Evolutionary conservation across 2,329 filamentous ascomycete genomes (phyloP).

Genomic region (Colletotrichum graminicola): DNA sequence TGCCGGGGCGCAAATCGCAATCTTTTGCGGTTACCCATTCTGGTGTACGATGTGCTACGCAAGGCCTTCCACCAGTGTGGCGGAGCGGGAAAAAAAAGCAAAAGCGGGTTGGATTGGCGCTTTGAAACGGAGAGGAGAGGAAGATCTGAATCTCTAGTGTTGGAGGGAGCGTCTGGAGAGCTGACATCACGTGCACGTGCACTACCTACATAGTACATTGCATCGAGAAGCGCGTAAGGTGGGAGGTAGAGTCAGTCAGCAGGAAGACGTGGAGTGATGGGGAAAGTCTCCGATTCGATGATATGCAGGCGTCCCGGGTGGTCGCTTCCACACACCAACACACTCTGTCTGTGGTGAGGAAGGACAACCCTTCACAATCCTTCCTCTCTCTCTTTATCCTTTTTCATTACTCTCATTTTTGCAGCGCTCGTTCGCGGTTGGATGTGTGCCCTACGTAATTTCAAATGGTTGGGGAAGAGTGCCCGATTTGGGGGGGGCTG

Average conservation of each 20-base stretch:
- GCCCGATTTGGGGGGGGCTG: background rate
- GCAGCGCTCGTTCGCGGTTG: background rate
- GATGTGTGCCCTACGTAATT: background rate
- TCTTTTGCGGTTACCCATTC: background rate
- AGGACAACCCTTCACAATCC: background rate
- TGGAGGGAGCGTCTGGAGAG: background rate
- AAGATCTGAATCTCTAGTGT: background rate
- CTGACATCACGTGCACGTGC: background rate
- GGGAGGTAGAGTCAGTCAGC: background rate
- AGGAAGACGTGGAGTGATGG: background rate
- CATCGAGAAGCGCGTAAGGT: no score
- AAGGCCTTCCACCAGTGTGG: background rate
- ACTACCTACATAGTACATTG: no score
- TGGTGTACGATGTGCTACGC: no score
- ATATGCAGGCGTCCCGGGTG: constrained; percentile 10
- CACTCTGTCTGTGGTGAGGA: background rate
- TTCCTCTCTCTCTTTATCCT: no score
- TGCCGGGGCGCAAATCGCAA: constrained; percentile 3
- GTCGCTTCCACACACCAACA: constrained; percentile 16
- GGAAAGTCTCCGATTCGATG: constrained; percentile 21
- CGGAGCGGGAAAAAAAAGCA: background rate
- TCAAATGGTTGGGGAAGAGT: background rate
- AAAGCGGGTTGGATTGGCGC: background rate
- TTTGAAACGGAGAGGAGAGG: background rate
- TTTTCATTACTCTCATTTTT: background rate